These are phyloP conservation scores for Stemphylium beticola DNA, from an alignment of 2,329 filamentous ascomycete species.

Conservation along the genomic window DNA sequence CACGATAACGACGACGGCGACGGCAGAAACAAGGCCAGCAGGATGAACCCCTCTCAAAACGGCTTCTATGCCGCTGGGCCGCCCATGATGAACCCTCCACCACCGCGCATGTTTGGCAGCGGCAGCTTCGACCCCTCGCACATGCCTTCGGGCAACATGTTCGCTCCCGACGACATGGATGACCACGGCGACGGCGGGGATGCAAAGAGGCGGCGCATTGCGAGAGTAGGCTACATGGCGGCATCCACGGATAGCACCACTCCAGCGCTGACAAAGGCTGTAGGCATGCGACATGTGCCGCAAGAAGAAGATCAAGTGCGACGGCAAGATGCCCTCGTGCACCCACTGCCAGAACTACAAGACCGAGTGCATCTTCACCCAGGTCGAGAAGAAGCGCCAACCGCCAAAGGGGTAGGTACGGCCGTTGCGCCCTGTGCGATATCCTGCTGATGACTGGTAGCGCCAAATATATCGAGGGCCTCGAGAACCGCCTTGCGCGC, in stretches of 20 bases:
- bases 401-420: conserved; percentile 83
- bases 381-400: conserved; percentile 98
- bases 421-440: background rate
- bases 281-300: conserved; percentile 96
- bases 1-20: conserved; percentile 5
- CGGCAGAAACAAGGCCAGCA: conserved; percentile 8
- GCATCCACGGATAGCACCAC: background rate
- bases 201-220: conserved; percentile 86
- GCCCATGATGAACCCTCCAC: conserved; percentile 49
- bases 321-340: conserved; percentile 92
- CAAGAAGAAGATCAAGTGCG: conserved; percentile 97
- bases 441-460: conserved; percentile 52
- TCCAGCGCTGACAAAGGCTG: conserved; percentile 29
- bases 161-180: conserved; percentile 58
- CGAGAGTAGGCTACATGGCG: conserved; percentile 65
- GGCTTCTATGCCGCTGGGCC: conserved; percentile 43
- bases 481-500: conserved; percentile 91
- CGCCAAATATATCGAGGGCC: conserved; percentile 95
- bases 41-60: conserved; percentile 43
- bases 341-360: conserved; percentile 98
- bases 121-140: conserved; percentile 46
- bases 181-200: conserved; percentile 68
- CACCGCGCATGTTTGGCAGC: conserved; percentile 50
- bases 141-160: conserved; percentile 44
- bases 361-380: conserved; percentile 95